Evolutionary conservation across 78 protist genomes (phyloP).

Genomic region (Polysphondylium violaceum): DNA sequence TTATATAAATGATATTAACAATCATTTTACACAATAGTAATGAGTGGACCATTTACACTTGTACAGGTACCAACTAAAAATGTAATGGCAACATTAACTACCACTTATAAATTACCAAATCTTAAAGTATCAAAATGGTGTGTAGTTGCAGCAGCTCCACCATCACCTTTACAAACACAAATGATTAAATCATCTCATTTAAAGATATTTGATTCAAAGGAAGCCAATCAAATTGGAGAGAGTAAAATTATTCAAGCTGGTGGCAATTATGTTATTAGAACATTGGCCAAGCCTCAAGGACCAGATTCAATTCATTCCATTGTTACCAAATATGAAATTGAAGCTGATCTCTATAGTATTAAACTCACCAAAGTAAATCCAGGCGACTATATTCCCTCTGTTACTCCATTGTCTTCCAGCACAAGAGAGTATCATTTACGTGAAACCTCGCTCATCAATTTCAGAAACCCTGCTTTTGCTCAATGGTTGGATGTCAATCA

Average conservation of each 20-base stretch:
- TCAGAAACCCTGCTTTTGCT: neutral
- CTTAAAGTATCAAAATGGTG: conserved; percentile 45
- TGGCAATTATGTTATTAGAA: conserved; percentile 15
- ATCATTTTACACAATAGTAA: neutral
- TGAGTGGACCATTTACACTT: conserved; percentile 13
- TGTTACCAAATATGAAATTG: conserved; percentile 37
- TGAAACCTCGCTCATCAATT: conserved; percentile 31
- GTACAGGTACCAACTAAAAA: conserved; percentile 22
- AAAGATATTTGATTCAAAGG: neutral
- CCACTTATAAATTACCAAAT: conserved; percentile 40
- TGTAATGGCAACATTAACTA: conserved; percentile 22
- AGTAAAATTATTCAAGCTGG: conserved; percentile 1
- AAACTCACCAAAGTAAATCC: neutral
- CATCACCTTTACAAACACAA: conserved; percentile 63
- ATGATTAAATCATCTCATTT: conserved; percentile 18
- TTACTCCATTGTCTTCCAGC: neutral
- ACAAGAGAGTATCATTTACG: conserved; percentile 45
- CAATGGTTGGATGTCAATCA: conserved; percentile 46
- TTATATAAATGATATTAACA: too few relatives aligned
- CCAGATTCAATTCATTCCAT: conserved; percentile 6
- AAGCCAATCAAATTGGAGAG: neutral
- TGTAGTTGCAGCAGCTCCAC: conserved; percentile 50
- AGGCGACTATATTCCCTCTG: conserved; percentile 24
- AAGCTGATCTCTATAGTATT: conserved; percentile 46
- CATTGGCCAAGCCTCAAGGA: neutral